Evolutionary conservation across 495 filamentous ascomycete species (phyloP), one percentile per base, ranked within the genome.

Genomic region (Hyaloscypha variabilis): DNA sequence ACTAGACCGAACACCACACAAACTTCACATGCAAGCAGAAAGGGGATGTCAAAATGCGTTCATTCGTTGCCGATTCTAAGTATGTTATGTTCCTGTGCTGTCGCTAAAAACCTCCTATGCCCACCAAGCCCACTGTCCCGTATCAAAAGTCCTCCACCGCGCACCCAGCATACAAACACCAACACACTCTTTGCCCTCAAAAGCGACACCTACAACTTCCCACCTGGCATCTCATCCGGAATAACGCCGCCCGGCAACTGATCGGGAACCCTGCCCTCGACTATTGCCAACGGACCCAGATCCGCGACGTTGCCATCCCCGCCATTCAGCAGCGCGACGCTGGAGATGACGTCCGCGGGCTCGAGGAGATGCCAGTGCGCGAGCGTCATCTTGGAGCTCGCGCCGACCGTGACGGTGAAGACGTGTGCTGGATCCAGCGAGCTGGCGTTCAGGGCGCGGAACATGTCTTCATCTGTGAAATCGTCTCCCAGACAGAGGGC

Each of bases 381-480:
- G 28, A 91, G 79, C 1, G 94, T 98, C 67, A 90, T 85, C 79
- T 97, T 97, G 30, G 87, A 91, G 67, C 87, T 91, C 5, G 92
- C 88, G 23, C 94, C 94, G 25, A 98, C 90, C 4, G 92, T 95
- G 28, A 95, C 91, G 17, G 91, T 88, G 76, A 95, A 97, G 60
- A 94, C 83, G 71, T 91, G 83, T 25, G 88, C 73, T 64, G 81
- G 71, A 2, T 85, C 80, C 2, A 89, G 73, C 3, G 79, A 74
- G 28, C 85, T 82, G 28, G 80, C 83, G 61, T 84, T 83, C 19
- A 92, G 81, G 2, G 88, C 86, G 52, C 87, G 87, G 83, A 86
- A 86, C 85, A 80, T 87, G 90, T 95, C 95, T 83, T 99, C 95
- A 76, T 99, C 95, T 13, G 95, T 98, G 64, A 93, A 95, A 70